phyloP scores from a whole-genome alignment of 257 asterid genomes.

The Anisodus acutangulus region DNA sequence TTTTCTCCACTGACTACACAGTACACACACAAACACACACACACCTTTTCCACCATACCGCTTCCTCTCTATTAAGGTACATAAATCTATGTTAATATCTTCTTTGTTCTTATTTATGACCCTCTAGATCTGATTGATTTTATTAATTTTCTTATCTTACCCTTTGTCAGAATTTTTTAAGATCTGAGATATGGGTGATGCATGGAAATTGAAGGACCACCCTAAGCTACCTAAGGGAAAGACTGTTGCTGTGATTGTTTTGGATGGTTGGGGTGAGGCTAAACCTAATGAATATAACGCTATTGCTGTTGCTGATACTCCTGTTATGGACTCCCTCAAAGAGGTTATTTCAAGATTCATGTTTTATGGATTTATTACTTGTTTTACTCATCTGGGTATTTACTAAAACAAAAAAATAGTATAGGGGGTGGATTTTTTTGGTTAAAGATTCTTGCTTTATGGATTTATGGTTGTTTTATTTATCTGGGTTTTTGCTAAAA shows the following conservation, averaged over 20 bases:
- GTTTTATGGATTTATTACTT: too few species aligned
- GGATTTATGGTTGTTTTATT: conserved; percentile 12
- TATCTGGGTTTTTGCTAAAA: not conserved
- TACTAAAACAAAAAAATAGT: too few species aligned
- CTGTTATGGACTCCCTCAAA: conserved; percentile 95
- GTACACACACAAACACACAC: too few species aligned
- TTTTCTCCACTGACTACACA: conserved; percentile 6
- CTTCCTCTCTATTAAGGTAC: not conserved
- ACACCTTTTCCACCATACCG: not conserved
- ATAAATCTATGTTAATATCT: not conserved
- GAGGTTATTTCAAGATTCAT: conserved; percentile 44
- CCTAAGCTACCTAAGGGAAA: conserved; percentile 89
- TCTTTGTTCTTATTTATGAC: not conserved
- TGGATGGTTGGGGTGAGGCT: conserved; percentile 99
- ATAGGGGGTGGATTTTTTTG: not conserved
- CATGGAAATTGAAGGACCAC: conserved; percentile 91
- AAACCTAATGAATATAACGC: conserved; percentile 78
- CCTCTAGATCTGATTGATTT: not conserved
- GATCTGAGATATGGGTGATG: conserved; percentile 60
- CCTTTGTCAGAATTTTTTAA: conserved; percentile 11
- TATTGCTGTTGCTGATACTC: conserved; percentile 92
- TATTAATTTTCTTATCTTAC: not conserved
- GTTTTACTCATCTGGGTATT: too few species aligned
- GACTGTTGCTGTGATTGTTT: conserved; percentile 73
- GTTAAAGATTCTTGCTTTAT: not conserved